Evolutionary conservation across 1,139 yeast species (phyloP), one percentile per base, ranked within the genome.

Genomic region (Debaryomycetaceae sp.): DNA sequence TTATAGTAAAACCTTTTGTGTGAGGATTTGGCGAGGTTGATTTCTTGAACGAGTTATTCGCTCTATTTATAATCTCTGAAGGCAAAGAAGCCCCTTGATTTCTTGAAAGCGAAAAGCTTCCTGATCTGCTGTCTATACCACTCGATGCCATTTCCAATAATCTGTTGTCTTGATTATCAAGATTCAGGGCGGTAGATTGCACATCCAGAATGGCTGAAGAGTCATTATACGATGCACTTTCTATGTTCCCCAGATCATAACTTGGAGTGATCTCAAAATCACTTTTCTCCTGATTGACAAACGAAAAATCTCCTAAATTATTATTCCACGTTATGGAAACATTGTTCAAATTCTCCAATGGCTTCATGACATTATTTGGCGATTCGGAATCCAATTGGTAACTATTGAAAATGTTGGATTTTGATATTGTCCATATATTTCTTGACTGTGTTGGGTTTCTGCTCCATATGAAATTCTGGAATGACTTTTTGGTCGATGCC

Each of bases 321-420:
- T 56, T 58, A 65, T 76, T 43, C 83, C 95, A 87, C 1, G 81
- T 68, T 30, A 78, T 54, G 0, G 87, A 70, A 1, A 72, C 70
- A 3, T 75, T 61, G 5, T 79, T 69, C 37, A 87, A 56, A 36
- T 76, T 74, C 36, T 81, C 81, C 6, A 79, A 60, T 1, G 83
- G 79, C 18, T 70, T 60, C 1, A 75, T 64, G 28, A 83, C 74
- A 41, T 63, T 61, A 4, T 56, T 44, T 17, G 47, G 54, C 13
- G 48, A 48, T 5, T 43, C 38, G 4, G 53, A 49, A 9, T 73
- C 67, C 24, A 87, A 63, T 51, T 80, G 81, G 48, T 83, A 63
- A 5, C 83, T 56, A 58, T 83, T 39, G 70, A 70, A 59, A 70
- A 71, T 48, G 61, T 71, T 60, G 59, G 81, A 61, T 75, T 70